Evolutionary conservation across 2,329 filamentous ascomycete genomes (phyloP).

Genomic region (Trichoderma aggressivum): DNA sequence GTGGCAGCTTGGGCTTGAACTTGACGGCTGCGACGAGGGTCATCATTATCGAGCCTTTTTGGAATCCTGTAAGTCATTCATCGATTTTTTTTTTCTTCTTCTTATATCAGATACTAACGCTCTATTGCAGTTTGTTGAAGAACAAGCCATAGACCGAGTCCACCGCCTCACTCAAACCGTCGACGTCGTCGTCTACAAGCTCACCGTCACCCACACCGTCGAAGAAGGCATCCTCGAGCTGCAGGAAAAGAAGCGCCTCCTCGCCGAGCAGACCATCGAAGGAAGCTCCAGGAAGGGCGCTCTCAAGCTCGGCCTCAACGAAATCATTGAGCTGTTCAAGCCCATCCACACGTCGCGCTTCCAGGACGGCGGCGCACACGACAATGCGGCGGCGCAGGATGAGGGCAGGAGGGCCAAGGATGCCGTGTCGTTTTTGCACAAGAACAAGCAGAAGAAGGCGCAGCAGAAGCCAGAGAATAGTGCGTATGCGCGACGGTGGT

Average conservation of each 20-base stretch:
- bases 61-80: slow-evolving; percentile 72
- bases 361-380: not conserved
- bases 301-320: slow-evolving; percentile 84
- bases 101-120: not conserved
- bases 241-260: slow-evolving; percentile 86
- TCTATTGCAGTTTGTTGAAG: slow-evolving; percentile 77
- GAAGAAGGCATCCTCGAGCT: slow-evolving; percentile 93
- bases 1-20: slow-evolving; percentile 88
- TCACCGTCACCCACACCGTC: slow-evolving; percentile 81
- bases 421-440: slow-evolving; percentile 27
- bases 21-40: slow-evolving; percentile 90
- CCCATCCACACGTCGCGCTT: slow-evolving; percentile 44
- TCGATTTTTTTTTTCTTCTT: not conserved
- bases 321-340: slow-evolving; percentile 87
- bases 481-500: slow-evolving; percentile 45
- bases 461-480: slow-evolving; percentile 36
- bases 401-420: slow-evolving; percentile 24
- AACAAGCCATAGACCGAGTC: slow-evolving; percentile 97
- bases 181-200: slow-evolving; percentile 91
- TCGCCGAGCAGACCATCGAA: slow-evolving; percentile 91
- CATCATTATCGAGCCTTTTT: slow-evolving; percentile 94
- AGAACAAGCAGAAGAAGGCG: slow-evolving; percentile 23
- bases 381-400: slow-evolving; percentile 9
- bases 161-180: slow-evolving; percentile 96
- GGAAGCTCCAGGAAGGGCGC: slow-evolving; percentile 67